phyloP scores from a whole-genome alignment of 140 eudicot species.

The Anethum foeniculum region DNA sequence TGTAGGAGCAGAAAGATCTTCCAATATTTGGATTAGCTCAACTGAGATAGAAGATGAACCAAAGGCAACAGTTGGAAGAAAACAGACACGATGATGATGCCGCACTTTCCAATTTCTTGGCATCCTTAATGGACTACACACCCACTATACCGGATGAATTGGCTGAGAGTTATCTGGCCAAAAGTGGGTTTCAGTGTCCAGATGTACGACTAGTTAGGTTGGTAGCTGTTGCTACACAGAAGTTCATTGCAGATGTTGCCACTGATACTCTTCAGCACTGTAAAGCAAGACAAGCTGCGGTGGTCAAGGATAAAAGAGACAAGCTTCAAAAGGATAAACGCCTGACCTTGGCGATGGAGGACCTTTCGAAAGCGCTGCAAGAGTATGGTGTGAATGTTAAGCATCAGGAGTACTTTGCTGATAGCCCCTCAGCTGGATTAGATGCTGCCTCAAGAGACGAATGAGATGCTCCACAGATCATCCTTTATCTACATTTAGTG shows the following conservation, averaged over 20 bases:
- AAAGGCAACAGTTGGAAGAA: constrained; percentile 14
- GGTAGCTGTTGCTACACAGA: constrained; percentile 96
- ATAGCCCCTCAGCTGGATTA: constrained; percentile 84
- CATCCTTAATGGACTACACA: constrained; percentile 78
- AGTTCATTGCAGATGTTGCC: constrained; percentile 76
- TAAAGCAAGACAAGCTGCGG: constrained; percentile 15
- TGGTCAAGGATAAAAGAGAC: constrained; percentile 49
- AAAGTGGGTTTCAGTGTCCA: constrained; percentile 92
- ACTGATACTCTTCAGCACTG: constrained; percentile 84
- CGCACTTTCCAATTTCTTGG: constrained; percentile 63
- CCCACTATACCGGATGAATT: constrained; percentile 92
- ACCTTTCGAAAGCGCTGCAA: constrained; percentile 71
- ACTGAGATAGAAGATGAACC: constrained; percentile 4
- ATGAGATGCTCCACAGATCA: constrained; percentile 16
- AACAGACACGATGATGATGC: constrained; percentile 64
- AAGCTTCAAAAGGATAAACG: constrained; percentile 96
- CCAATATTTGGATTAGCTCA: not conserved
- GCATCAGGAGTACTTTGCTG: constrained; percentile 94
- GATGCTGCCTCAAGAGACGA: constrained; percentile 74
- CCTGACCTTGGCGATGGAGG: constrained; percentile 83
- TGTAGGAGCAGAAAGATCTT: not conserved
- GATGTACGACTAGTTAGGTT: constrained; percentile 84
- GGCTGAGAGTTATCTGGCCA: constrained; percentile 86
- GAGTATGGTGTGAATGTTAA: constrained; percentile 93
- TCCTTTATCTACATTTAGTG: not conserved